Base-by-base conservation (phyloP, 2,329 filamentous ascomycete species). In the Penicillium sp. region DNA sequence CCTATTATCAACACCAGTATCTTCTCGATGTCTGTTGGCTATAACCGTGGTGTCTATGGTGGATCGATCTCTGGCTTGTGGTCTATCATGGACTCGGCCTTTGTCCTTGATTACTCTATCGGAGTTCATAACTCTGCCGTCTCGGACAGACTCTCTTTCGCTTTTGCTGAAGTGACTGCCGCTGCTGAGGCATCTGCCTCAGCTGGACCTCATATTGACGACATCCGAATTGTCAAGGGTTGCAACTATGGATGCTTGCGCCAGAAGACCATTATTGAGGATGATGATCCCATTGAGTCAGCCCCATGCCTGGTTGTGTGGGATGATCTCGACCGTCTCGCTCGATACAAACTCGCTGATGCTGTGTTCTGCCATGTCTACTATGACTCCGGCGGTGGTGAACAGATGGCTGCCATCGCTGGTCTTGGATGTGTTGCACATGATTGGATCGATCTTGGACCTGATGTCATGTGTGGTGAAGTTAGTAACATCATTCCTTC, bases 301-400 rank as follows among this genome's bases (percentile, higher is more conserved):
- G 43, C 28, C 19, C 52, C 55, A 1, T 58, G 55, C 29, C 29
- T 58, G n/a, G 55, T 58, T 29, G 45, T 58, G 8, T 55, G 55
- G 55, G 49, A 55, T 19, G 52, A 58, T 24, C 55, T 58, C 3
- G 55, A 54, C 23, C 52, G 49, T 2, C 48, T 58, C 42, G 55
- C 55, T 16, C 55, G 55, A n/a, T 58, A 55, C 52, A 58, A 58
- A 28, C 19, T 55, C 2, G 55, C 55, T 0, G 55, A 58, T 14
- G 55, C 55, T 14, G 52, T 55, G 6, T 58, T 58, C 45, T 58
- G 55, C 36, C 55, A 58, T 9, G 55, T 58, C 29, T 58, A 58
- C 28, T 58, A 58, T 26, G 49, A 58, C 24, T 49, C 52, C 0
- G 55, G 55, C 19, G 55, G 55, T 48, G 48, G 52, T 31, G 55